A percentile compares a stretch with the other conserved stretches of the same genome.
These are phyloP conservation scores for Trichoderma asperelloides DNA, from an alignment of 495 filamentous ascomycete genomes.

Conservation along the genomic window DNA sequence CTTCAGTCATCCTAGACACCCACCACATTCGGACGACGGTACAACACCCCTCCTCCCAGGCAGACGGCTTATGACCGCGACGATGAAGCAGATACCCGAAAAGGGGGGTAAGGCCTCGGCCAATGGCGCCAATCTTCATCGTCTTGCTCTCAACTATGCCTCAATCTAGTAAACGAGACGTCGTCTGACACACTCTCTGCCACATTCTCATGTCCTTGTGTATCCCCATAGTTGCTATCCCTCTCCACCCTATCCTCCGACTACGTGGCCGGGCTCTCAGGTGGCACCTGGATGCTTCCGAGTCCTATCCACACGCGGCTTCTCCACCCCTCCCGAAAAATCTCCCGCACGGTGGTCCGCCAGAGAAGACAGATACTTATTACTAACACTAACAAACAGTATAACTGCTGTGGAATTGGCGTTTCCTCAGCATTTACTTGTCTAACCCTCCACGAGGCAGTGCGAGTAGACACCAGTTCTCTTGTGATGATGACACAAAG, in stretches of 20 bases:
- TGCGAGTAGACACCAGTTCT: background rate
- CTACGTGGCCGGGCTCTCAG: background rate
- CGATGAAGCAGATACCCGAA: constrained; percentile 6
- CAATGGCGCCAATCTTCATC: background rate
- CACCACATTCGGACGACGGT: background rate
- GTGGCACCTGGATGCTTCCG: constrained; percentile 6
- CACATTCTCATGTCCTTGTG: background rate
- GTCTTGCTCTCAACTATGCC: constrained; percentile 3
- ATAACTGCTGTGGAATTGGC: background rate
- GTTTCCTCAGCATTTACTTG: background rate
- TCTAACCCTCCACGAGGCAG: constrained; percentile 6
- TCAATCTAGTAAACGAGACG: constrained; percentile 1
- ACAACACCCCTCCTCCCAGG: background rate
- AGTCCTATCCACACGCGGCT: background rate
- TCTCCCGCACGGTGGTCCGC: background rate
- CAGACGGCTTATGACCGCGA: background rate
- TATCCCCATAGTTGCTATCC: background rate
- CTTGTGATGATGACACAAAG: background rate
- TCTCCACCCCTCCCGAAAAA: constrained; percentile 2
- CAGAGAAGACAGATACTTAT: background rate
- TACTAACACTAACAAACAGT: background rate
- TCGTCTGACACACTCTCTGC: constrained; percentile 5
- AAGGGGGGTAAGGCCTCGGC: background rate
- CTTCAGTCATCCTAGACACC: background rate
- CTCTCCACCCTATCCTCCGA: constrained; percentile 1